Percentiles rank a stretch among this genome's conserved stretches.
phyloP scores from a whole-genome alignment of 371 early-diverging fungal species.

The Rhizoclosmatium hyalinum region DNA sequence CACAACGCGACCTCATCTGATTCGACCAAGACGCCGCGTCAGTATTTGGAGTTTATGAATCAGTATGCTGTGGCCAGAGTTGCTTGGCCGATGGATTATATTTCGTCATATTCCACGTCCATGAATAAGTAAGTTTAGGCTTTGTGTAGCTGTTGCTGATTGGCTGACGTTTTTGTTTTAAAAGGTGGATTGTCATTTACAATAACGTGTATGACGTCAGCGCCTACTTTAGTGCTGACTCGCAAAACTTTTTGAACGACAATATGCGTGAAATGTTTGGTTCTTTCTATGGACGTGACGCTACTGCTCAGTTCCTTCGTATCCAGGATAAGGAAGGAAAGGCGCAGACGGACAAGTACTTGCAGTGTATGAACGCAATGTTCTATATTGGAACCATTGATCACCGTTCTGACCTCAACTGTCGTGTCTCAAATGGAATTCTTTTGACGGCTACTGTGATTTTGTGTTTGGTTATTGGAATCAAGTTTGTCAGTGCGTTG shows the following conservation, averaged over 20 bases:
- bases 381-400: slow-evolving; percentile 93
- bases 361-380: slow-evolving; percentile 79
- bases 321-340: slow-evolving; percentile 24
- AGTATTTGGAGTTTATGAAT: slow-evolving; percentile 51
- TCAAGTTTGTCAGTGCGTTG: slow-evolving; percentile 89
- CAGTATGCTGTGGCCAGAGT: slow-evolving; percentile 40
- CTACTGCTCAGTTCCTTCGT: slow-evolving; percentile 34
- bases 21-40: slow-evolving; percentile 31
- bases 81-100: slow-evolving; percentile 39
- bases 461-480: slow-evolving; percentile 82
- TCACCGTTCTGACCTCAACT: slow-evolving; percentile 76
- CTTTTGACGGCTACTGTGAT: slow-evolving; percentile 79
- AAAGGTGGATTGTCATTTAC: slow-evolving; percentile 46
- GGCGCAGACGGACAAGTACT: slow-evolving; percentile 26
- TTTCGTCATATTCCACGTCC: slow-evolving; percentile 21
- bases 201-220: slow-evolving; percentile 56
- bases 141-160: background rate
- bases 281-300: slow-evolving; percentile 41
- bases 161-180: background rate
- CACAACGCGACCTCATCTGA: slow-evolving; percentile 22
- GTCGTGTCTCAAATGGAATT: slow-evolving; percentile 89
- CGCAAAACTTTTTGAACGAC: slow-evolving; percentile 35
- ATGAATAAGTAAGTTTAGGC: slow-evolving; percentile 18
- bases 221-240: slow-evolving; percentile 39
- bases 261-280: slow-evolving; percentile 31